Base-by-base conservation (phyloP, 2,329 filamentous ascomycete species). In the Domatiomyces catenatus region DNA sequence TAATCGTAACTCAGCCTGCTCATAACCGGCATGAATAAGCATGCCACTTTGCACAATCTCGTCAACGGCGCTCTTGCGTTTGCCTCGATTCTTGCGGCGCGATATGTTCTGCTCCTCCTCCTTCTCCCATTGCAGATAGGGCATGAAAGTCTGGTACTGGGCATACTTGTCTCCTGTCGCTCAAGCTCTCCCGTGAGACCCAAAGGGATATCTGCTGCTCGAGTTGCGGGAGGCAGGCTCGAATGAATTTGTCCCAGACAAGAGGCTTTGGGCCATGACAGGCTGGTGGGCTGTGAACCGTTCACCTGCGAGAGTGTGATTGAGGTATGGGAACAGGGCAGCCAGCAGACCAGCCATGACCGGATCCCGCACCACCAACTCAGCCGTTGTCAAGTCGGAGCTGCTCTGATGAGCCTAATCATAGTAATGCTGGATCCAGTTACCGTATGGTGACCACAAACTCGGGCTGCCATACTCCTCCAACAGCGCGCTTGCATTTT, bases 41-140 rank as follows among this genome's bases (percentile, higher is more conserved):
- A 72, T 73, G 64, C 58, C 75, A 70, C 56, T 72, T 73, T 60
- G 73, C 74, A 17, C 71, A 63, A 10, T 46, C 36, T 46, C 19
- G 5, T 47, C 44, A 39, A 53, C 48, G 19, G 44, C n/a, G 10
- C 50, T 47, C 10, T 51, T 52, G 48, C 48, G 55, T n/a, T 48
- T 54, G 20, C 53, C 52, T 71, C 66, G 59, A 74, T 80, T 54
- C 76, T 76, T 58, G 17, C 47, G 36, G 22, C 48, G 43, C 20
- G 20, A 32, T 17, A 45, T 17, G 75, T 75, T 56, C 72, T 73
- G 61, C 80, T 53, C 44, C 39, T 55, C 77, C 17, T 67, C 71
- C 60, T 82, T 75, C 70, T 98, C 92, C 84, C 86, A 95, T 49
- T 86, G 81, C 17, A 96, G 71, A 60, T 98, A 98, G 50, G 84